A percentile compares a stretch with the other conserved stretches of the same genome.
These are phyloP conservation scores for Luffa aegyptiaca DNA, from an alignment of 306 rosid genomes.

Conservation along the genomic window DNA sequence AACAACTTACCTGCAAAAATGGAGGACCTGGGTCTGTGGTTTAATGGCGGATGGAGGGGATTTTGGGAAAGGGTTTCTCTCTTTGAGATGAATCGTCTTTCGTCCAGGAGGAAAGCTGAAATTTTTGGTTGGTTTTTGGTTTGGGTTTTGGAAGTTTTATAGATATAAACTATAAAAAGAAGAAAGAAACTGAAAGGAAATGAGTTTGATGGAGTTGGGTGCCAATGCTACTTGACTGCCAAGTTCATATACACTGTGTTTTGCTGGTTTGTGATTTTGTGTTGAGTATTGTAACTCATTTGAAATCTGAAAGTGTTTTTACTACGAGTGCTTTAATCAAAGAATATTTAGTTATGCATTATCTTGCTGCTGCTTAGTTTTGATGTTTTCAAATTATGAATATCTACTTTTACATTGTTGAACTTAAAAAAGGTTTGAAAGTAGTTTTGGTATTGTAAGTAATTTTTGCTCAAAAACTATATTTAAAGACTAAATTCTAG, in stretches of 20 bases:
- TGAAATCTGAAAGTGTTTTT: background rate
- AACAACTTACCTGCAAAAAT: background rate
- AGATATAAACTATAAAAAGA: background rate
- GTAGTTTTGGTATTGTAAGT: too few relatives aligned
- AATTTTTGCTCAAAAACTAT: too few relatives aligned
- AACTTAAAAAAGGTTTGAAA: too few relatives aligned
- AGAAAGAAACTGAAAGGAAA: background rate
- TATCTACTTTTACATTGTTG: too few relatives aligned
- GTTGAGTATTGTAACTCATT: background rate
- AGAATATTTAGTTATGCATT: background rate
- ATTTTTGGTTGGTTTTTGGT: background rate
- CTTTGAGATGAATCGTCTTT: constrained; percentile 39
- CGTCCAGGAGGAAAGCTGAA: constrained; percentile 48
- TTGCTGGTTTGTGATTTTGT: background rate
- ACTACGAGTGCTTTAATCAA: background rate
- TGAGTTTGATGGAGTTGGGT: background rate
- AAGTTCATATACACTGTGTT: background rate
- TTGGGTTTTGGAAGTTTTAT: background rate
- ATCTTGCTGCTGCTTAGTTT: too few relatives aligned
- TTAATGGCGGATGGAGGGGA: constrained; percentile 1
- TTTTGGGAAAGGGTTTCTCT: constrained; percentile 25
- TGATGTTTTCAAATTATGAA: too few relatives aligned
- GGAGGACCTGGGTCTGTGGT: background rate
- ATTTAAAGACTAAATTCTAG: too few relatives aligned
- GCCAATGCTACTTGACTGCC: background rate